Evolutionary conservation across 805 yeast species (phyloP).

Genomic region (Lachancea sp.): DNA sequence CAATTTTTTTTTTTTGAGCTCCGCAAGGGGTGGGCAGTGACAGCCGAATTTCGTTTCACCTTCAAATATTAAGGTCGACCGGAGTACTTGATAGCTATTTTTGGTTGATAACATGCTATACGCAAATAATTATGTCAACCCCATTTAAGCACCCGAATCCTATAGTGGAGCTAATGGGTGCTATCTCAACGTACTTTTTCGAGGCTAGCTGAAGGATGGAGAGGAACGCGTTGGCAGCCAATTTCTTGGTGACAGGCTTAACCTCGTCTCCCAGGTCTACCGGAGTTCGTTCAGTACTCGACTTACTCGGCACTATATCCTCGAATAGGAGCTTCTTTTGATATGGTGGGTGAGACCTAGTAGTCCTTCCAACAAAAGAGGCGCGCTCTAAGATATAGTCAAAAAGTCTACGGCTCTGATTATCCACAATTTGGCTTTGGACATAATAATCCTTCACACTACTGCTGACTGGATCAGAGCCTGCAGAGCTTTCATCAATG

Average conservation of each 20-base stretch:
- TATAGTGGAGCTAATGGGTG: conserved; percentile 1
- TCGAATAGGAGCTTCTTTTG: conserved; percentile 22
- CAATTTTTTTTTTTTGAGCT: too few relatives aligned
- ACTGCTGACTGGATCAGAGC: neutral
- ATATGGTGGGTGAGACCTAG: conserved; percentile 17
- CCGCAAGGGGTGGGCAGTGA: too few relatives aligned
- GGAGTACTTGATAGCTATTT: too few relatives aligned
- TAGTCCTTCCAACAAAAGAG: conserved; percentile 16
- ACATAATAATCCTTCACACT: neutral
- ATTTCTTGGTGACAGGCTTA: conserved; percentile 15
- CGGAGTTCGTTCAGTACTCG: conserved; percentile 6
- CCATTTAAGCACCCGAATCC: conserved; percentile 13
- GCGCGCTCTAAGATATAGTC: conserved; percentile 26
- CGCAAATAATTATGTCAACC: conserved; percentile 17
- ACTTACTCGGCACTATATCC: conserved; percentile 25
- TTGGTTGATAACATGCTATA: too few relatives aligned
- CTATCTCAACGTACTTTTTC: conserved; percentile 15
- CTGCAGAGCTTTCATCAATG: conserved; percentile 3
- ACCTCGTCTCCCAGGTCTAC: conserved; percentile 2
- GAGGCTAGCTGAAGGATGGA: conserved; percentile 28
- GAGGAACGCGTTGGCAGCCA: conserved; percentile 31
- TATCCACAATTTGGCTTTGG: conserved; percentile 15
- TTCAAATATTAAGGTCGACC: too few relatives aligned
- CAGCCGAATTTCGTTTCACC: too few relatives aligned
- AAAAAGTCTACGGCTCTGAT: conserved; percentile 26